Base-by-base conservation (phyloP, 192 early-diverging fungal species). In the Mortierella antarctica region DNA sequence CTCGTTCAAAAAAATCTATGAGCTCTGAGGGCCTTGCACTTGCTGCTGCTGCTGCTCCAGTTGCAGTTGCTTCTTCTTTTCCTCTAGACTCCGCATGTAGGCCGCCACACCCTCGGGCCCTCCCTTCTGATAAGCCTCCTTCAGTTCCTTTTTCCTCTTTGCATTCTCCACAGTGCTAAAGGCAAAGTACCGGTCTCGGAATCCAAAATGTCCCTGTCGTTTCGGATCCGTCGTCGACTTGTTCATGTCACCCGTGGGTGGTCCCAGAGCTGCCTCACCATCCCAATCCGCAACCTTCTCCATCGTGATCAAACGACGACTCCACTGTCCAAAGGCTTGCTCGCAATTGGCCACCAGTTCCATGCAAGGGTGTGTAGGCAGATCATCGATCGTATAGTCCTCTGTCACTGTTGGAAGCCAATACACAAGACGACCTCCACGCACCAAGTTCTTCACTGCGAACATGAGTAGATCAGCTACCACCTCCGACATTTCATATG, bases 391-490 rank as follows among this genome's bases (percentile, higher is more conserved):
- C 7, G 85, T 81, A 67, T 96, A 94, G 74, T 96, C 94, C 41
- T 95, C 95, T 5, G 92, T 91, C 5, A 98, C 86, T 0, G 96
- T 98, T 1, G 98, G 98, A 21, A 99, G 84, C 98, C 98, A 99
- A 82, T 96, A 98, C 1, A 98, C 96, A 6, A 99, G 85, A 13
- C 98, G 89, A 6, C 95, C 98, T 31, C 93, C 91, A 2, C 92
- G 83, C 5, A 88, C 88, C 40, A 99, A 86, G 73, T 91, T 86
- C 61, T 86, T 83, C 4, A 93, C 95, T 0, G 96, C 92, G 81
- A 99, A 96, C 48, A 87, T 87, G 8, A 96, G 75, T 48, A 99
- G 82, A 79, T 98, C 98, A 6, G 83, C 66, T 4, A 99, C 79
- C 0, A 99, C 93, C 52, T 95, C 91, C 0, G 92, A 90, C 94